Conservation (phyloP, 106 monocot genomes). For the Hemerocallis citrina region DNA sequence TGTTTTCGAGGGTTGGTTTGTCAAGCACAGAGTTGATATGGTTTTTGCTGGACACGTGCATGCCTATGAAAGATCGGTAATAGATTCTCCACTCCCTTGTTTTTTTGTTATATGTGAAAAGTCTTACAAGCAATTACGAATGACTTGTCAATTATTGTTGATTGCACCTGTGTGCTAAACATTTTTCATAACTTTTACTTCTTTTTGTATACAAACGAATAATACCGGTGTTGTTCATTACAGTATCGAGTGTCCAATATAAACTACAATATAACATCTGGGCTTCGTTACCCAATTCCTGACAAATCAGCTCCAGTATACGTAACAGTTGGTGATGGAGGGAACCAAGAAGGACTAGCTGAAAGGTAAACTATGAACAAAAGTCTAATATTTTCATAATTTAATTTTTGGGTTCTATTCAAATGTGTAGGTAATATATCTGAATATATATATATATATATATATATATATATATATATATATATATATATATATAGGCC, state of each 20-base stretch:
- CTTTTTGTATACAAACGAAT: too few relatives aligned
- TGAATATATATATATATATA: too few relatives aligned
- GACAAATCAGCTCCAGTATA: constrained; percentile 94
- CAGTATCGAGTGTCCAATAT: constrained; percentile 4
- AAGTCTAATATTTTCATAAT: not conserved
- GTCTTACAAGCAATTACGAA: too few relatives aligned
- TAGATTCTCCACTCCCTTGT: too few relatives aligned
- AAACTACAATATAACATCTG: constrained; percentile 34
- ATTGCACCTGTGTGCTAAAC: too few relatives aligned
- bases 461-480: too few relatives aligned
- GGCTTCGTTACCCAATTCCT: constrained; percentile 56
- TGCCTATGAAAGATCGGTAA: constrained; percentile 99
- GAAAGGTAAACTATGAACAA: not conserved
- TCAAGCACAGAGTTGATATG: constrained; percentile 70
- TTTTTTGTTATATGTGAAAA: too few relatives aligned
- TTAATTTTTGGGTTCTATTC: not conserved
- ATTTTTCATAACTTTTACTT: too few relatives aligned
- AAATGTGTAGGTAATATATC: too few relatives aligned
- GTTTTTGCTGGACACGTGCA: constrained; percentile 93
- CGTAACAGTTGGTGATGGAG: constrained; percentile 94
- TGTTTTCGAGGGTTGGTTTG: constrained; percentile 81
- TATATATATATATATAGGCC: too few relatives aligned
- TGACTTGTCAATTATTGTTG: not conserved
- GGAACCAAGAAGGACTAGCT: constrained; percentile 75
- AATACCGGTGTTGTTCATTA: too few relatives aligned